Evolutionary conservation across 768 basidiomycete species (phyloP).

Genomic region (Imleria badia): DNA sequence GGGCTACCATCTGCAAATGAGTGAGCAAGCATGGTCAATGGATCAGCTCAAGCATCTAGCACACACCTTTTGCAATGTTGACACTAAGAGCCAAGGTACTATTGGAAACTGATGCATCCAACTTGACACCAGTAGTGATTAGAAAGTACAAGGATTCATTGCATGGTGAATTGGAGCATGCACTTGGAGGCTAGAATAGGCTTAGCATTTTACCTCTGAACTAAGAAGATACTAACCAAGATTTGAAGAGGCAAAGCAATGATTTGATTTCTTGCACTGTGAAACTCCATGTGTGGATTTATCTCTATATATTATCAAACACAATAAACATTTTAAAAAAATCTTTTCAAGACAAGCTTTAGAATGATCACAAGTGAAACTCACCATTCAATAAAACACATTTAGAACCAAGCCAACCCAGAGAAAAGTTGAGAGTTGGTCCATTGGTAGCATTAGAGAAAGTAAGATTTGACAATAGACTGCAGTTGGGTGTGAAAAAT

Average conservation of each 20-base stretch:
- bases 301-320: too few species aligned
- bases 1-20: neutral
- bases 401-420: neutral
- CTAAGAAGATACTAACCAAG: too few species aligned
- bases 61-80: neutral
- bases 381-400: neutral
- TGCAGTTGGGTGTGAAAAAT: neutral
- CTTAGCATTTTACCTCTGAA: too few species aligned
- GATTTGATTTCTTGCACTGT: too few species aligned
- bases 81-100: neutral
- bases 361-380: too few species aligned
- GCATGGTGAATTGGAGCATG: neutral
- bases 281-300: too few species aligned
- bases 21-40: too few species aligned
- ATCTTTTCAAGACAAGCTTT: neutral
- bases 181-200: neutral
- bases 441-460: too few species aligned
- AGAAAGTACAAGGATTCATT: conserved; percentile 6
- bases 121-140: conserved; percentile 6
- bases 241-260: too few species aligned
- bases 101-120: neutral
- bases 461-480: conserved; percentile 2
- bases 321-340: too few species aligned
- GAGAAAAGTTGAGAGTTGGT: neutral
- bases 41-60: too few species aligned